Conservation (phyloP, 345 rosid genomes). For the Reutealis trisperma region DNA sequence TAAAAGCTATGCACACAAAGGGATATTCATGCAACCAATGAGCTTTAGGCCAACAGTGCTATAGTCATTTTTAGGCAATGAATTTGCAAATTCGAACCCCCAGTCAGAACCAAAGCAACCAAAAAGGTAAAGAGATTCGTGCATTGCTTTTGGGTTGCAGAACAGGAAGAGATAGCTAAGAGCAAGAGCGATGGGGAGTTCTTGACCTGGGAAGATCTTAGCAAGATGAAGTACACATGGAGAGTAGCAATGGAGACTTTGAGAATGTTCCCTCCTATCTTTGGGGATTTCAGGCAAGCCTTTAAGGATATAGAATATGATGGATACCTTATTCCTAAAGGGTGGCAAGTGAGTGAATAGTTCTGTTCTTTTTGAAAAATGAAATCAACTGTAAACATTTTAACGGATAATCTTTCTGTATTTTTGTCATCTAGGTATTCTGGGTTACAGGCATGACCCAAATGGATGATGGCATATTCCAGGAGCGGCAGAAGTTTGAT, state of each 20-base stretch:
- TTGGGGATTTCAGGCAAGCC: conserved; percentile 51
- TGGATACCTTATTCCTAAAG: conserved; percentile 50
- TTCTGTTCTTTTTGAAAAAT: neutral
- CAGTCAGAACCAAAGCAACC: too few species aligned
- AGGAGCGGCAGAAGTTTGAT: conserved; percentile 46
- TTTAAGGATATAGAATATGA: conserved; percentile 41
- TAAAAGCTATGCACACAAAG: too few species aligned
- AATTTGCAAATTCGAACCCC: too few species aligned
- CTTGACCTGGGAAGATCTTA: conserved; percentile 55
- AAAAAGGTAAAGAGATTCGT: too few species aligned
- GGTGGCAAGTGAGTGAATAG: conserved; percentile 49
- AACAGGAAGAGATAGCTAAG: conserved; percentile 50
- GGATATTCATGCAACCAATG: too few species aligned
- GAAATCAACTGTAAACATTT: neutral
- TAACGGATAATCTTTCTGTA: neutral
- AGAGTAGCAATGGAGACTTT: conserved; percentile 58
- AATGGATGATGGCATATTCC: conserved; percentile 46
- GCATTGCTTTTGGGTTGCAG: conserved; percentile 26
- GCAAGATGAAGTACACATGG: conserved; percentile 65
- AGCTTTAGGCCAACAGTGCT: too few species aligned
- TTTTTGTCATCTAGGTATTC: conserved; percentile 32
- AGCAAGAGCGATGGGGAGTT: conserved; percentile 40
- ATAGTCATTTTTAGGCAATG: too few species aligned
- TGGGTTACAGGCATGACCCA: conserved; percentile 52
- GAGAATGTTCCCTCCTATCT: conserved; percentile 48